Percentiles rank a stretch among this genome's conserved stretches.
phyloP scores from a whole-genome alignment of 495 filamentous ascomycete genomes.

The Hyaloscypha bicolor region DNA sequence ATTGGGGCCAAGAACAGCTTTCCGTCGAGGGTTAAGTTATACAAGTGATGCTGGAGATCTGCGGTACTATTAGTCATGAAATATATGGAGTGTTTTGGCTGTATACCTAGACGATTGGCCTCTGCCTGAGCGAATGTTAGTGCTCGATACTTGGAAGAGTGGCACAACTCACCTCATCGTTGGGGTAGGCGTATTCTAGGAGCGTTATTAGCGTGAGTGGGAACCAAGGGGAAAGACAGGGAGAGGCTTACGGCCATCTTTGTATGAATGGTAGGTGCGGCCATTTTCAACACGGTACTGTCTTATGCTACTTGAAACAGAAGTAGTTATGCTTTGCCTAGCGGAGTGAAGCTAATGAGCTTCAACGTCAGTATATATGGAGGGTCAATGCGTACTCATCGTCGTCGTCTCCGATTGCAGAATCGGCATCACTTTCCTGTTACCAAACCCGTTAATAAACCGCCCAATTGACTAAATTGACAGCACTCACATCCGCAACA shows the following conservation, averaged over 20 bases:
- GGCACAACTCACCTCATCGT: conserved; percentile 28
- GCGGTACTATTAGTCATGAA: neutral
- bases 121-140: conserved; percentile 20
- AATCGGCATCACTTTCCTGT: no score
- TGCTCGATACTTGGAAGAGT: neutral
- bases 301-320: conserved; percentile 31
- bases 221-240: neutral
- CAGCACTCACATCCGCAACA: no score
- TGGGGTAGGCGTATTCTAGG: conserved; percentile 31
- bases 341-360: no score
- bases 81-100: neutral
- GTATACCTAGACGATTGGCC: conserved; percentile 31
- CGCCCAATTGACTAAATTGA: no score
- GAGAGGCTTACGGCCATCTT: conserved; percentile 34
- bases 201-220: conserved; percentile 8
- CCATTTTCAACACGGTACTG: conserved; percentile 36
- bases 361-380: no score
- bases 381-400: no score
- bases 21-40: conserved; percentile 47
- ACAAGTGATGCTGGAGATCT: conserved; percentile 46
- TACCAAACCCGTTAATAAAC: no score
- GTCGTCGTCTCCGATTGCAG: no score
- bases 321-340: conserved; percentile 25
- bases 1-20: conserved; percentile 48
- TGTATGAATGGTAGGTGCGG: conserved; percentile 36